Conservation (phyloP, 2,329 filamentous ascomycete genomes). For the Penicillium nordicum region DNA sequence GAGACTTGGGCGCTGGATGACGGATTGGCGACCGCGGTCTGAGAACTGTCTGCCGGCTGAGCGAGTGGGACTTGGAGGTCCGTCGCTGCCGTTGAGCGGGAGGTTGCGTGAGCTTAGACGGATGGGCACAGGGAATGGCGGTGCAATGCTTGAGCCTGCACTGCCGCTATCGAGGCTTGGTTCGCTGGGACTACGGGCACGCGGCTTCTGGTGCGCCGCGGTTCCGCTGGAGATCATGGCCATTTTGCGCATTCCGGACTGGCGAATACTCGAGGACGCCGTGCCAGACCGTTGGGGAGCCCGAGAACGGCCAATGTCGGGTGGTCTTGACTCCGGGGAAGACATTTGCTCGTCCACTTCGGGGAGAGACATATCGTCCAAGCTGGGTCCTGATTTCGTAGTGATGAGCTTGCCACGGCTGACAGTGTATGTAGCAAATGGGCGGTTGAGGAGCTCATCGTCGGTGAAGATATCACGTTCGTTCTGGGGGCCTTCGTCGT, state of each 20-base stretch:
- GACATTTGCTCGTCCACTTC: conserved; percentile 40
- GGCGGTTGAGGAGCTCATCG: conserved; percentile 45
- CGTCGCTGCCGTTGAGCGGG: conserved; percentile 67
- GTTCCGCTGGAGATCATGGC: conserved; percentile 79
- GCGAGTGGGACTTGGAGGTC: conserved; percentile 70
- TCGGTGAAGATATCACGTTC: conserved; percentile 41
- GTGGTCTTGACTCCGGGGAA: conserved; percentile 28
- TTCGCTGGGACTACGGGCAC: conserved; percentile 52
- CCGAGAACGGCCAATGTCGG: conserved; percentile 21
- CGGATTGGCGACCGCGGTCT: conserved; percentile 54
- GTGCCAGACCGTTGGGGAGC: conserved; percentile 36
- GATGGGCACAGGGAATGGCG: conserved; percentile 89
- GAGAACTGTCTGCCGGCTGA: conserved; percentile 54
- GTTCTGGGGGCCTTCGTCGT: conserved; percentile 38
- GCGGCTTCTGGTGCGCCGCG: conserved; percentile 62
- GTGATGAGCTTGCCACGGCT: conserved; percentile 44
- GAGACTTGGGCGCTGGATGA: conserved; percentile 58
- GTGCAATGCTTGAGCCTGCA: conserved; percentile 43
- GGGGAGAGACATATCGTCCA: conserved; percentile 34
- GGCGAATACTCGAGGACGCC: conserved; percentile 40
- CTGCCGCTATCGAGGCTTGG: conserved; percentile 43
- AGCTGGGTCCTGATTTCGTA: conserved; percentile 28
- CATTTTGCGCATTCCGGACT: conserved; percentile 68
- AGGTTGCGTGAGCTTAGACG: conserved; percentile 81
- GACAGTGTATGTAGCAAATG: conserved; percentile 44